Base-by-base conservation (phyloP, 495 filamentous ascomycete genomes). In the Aspergillus funiculosus region DNA sequence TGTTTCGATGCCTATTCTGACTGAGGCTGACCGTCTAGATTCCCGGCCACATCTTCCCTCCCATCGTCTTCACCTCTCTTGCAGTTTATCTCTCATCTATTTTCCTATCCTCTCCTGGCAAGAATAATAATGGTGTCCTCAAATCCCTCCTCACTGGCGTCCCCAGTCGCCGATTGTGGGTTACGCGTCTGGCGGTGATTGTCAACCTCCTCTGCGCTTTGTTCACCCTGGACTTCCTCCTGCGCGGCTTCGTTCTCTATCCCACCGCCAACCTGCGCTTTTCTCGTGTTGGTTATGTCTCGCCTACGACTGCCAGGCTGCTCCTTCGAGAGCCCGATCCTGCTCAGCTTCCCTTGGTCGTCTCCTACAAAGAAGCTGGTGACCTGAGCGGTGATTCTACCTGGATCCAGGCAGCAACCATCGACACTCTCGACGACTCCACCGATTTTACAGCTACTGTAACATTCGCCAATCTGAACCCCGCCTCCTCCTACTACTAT, bases 201-300 rank as follows among this genome's bases (percentile, higher is more conserved):
- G 76, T 92, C 56, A 97, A 96, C 59, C 47, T 77, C 20, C 59
- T 75, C 1, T 70, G 88, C 14, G 71, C 86, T 10, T 61, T 78
- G 7, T 73, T 88, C 52, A 74, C 81, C 0, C 70, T 81, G 24
- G 92, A 98, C 59, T 72, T 89, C 29, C 72, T 89, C 7, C 85
- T 85, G 51, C 76, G 83, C 10, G 85, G 82, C 4, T 70, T 75
- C 7, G 63, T 81, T 29, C 71, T 83, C 28, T 72, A 95, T 60
- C 78, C 80, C 0, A 80, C 66, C 17, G 60, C 83, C n/a, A 82
- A 94, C 50, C 73, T 92, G 8, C 81, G 87, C 0, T 94, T 98
- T 56, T 82, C 82, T 13, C 75, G 91, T 10, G 68, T 94, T 22
- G 92, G 92, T 10, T 88, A 90, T 61, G 82, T 96, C 18, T 92